Evolutionary conservation across 441 rosid species (phyloP), one percentile per base, ranked within the genome.

Genomic region (Gossypium trilobum): DNA sequence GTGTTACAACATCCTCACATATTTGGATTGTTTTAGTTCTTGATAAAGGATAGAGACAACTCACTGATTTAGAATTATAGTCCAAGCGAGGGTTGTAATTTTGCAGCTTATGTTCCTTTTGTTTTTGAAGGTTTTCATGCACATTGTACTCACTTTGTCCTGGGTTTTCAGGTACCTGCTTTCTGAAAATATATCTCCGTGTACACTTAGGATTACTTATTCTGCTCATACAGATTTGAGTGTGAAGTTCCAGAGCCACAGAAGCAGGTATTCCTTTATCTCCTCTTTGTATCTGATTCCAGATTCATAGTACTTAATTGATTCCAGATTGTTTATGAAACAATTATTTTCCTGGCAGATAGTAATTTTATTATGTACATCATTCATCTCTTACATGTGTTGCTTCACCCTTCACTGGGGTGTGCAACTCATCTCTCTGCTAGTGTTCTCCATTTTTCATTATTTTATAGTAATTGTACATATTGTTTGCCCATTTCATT

Each of bases 141-240:
- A 5, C 33, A 69, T 22, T 50, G 27, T 63, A 46, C 72, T 81
- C 77, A 80, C 69, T 57, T 78, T 75, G 1, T 58, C 31, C 65
- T 81, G 31, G 44, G 62, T 52, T 74, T 57, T 74, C 87, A 95
- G 98, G 57, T 93, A 95, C 84, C 89, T 93, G 77, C 93, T 95
- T 78, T 83, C 97, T 62, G 97, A 87, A 48, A 84, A 91, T 57
- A 72, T 86, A 74, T 87, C 84, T 29, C 88, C 89, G 9, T 95
- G 97, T 79, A 76, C 88, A 61, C 98, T 95, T 61, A 91, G 89
- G 88, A 91, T 93, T 78, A 91, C 98, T 36, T 95, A 93, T 78
- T 95, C 99, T 77, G 98, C 97, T 65, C 99, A 95, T 74, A 91
- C 97, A 68, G 99, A 95, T 85, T 80, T 95, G 85, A 93, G 94